phyloP scores from a whole-genome alignment of 257 asterid genomes.

The Plantago ovata region DNA sequence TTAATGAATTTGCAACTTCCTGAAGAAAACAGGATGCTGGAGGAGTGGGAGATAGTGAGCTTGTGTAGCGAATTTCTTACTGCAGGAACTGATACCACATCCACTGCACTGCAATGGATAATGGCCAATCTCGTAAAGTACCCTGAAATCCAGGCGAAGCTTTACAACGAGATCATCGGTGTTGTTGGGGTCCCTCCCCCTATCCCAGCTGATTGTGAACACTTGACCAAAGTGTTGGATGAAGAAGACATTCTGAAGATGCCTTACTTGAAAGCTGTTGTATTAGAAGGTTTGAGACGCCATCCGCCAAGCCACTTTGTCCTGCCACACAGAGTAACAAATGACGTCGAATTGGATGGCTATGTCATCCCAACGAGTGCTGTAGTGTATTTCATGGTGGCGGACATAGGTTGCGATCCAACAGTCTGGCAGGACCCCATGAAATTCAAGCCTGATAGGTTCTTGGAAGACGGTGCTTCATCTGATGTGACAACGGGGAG shows the following conservation, averaged over 20 bases:
- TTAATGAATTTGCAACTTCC: conserved; percentile 39
- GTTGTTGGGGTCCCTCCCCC: conserved; percentile 23
- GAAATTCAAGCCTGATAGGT: conserved; percentile 45
- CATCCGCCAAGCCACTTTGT: conserved; percentile 72
- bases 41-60: conserved; percentile 44
- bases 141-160: conserved; percentile 40
- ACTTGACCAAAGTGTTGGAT: conserved; percentile 12
- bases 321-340: conserved; percentile 48
- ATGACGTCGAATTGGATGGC: conserved; percentile 41
- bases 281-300: conserved; percentile 54
- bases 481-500: conserved; percentile 39
- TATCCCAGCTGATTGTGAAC: neutral
- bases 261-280: conserved; percentile 57
- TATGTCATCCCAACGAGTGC: conserved; percentile 37
- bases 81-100: conserved; percentile 62
- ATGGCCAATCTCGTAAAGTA: conserved; percentile 69
- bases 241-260: conserved; percentile 52
- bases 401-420: conserved; percentile 53
- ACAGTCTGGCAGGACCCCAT: conserved; percentile 35
- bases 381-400: conserved; percentile 60
- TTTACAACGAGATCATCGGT: conserved; percentile 39
- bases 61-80: conserved; percentile 51
- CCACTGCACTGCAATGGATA: conserved; percentile 64
- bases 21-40: conserved; percentile 48
- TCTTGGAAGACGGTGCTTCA: conserved; percentile 16